These are phyloP conservation scores for Paramyrothecium roridum DNA, from an alignment of 2,329 filamentous ascomycete genomes.

Conservation along the genomic window DNA sequence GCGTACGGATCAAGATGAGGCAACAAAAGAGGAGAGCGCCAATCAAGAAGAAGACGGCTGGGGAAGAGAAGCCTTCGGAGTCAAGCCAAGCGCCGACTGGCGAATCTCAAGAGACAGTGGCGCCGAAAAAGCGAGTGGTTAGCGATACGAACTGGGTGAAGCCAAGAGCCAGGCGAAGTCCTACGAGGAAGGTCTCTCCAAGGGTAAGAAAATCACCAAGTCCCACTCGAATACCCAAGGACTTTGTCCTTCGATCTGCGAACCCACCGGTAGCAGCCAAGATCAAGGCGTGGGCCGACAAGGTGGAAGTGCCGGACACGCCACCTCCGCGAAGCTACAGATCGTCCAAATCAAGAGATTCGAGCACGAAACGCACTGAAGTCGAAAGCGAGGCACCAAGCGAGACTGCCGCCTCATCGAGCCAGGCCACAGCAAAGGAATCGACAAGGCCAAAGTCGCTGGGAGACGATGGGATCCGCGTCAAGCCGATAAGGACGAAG, in stretches of 20 bases:
- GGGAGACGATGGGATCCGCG: slow-evolving; percentile 40
- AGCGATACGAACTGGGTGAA: slow-evolving; percentile 90
- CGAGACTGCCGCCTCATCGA: slow-evolving; percentile 20
- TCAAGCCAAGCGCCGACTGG: slow-evolving; percentile 13
- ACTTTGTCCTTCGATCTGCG: slow-evolving; percentile 51
- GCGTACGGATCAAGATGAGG: slow-evolving; percentile 53
- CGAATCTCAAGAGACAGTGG: slow-evolving; percentile 35
- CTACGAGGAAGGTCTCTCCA: slow-evolving; percentile 38
- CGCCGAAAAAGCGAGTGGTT: slow-evolving; percentile 87
- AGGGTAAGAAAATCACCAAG: slow-evolving; percentile 24
- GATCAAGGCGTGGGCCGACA: slow-evolving; percentile 59
- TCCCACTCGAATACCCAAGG: slow-evolving; percentile 46
- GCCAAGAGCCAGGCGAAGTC: slow-evolving; percentile 48
- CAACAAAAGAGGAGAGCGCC: slow-evolving; percentile 37
- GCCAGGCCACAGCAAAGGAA: slow-evolving; percentile 18
- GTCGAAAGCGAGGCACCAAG: slow-evolving; percentile 22
- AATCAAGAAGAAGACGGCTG: slow-evolving; percentile 22
- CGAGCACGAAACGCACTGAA: slow-evolving; percentile 19
- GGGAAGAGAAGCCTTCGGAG: slow-evolving; percentile 17
- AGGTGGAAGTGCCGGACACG: slow-evolving; percentile 47
- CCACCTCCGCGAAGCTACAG: slow-evolving; percentile 30
- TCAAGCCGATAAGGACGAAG: slow-evolving; percentile 34
- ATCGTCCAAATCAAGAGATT: slow-evolving; percentile 30
- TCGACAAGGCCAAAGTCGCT: slow-evolving; percentile 12
- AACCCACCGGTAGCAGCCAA: slow-evolving; percentile 57